Evolutionary conservation across 345 rosid genomes (phyloP), one percentile per base, ranked within the genome.

Genomic region (Nasturtium officinale): DNA sequence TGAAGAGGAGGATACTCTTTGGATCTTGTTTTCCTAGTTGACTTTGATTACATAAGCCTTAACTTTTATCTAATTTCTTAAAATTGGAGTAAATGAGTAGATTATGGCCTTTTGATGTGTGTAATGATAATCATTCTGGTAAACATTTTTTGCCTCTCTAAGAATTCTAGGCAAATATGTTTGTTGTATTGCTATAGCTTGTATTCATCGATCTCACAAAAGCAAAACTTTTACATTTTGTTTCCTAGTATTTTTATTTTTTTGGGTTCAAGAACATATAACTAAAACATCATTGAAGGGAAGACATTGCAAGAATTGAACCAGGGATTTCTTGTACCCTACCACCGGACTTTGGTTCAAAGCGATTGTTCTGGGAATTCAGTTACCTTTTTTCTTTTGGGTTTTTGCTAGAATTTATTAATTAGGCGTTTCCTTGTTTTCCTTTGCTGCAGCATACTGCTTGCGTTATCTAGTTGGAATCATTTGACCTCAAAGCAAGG

Each of bases 251-350:
- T 25, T 25, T 10, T 38, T 40, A 40, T 5, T 13, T 5, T 16
- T 56, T 30, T 40, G 60, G 40, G 23, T 56, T 55, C 38, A n/a
- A n/a, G 21, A 51, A 16, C 38, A 30, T 56, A 16, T 6, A 6
- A 56, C 32, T 17, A 30, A 30, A 48, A 9, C 26, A 48, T 48
- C 15, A 2, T 4, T 48, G 26, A 48, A 56, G 21, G 58, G 13
- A 21, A 29, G 18, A 5, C 18, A 30, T 55, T 55, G 60, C 21
- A 55, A 55, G 21, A 55, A 55, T 17, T 29, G 60, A 48, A 18
- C 60, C 60, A 6, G 7, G 7, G 45, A 82, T 85, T 82, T 84
- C 83, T 81, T 78, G 81, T 83, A 85, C 83, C 83, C 85, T 84
- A 66, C 84, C 86, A 83, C 86, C 82, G 82, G 83, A 84, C 85